Conservation (phyloP, 352 stramenopile species). For the Pythium chondricola region DNA sequence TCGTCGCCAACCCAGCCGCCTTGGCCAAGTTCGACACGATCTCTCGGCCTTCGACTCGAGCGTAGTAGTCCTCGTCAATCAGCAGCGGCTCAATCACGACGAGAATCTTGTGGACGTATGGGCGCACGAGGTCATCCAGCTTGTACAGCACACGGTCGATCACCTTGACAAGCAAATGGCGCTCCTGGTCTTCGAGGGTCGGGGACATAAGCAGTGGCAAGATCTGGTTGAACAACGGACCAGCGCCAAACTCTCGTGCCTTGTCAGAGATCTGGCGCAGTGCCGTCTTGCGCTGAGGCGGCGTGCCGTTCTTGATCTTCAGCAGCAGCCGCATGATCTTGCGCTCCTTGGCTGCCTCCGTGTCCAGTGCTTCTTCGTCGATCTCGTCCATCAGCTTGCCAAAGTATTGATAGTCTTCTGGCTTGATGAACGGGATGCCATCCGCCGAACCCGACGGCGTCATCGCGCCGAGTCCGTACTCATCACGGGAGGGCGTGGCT, state of each 20-base stretch:
- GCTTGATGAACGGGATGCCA: constrained; percentile 97
- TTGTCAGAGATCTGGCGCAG: constrained; percentile 98
- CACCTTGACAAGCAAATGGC: constrained; percentile 99
- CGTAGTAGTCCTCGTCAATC: constrained; percentile 99
- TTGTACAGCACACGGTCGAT: constrained; percentile 99
- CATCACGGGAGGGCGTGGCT: constrained; percentile 67
- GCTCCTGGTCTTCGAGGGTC: constrained; percentile 98
- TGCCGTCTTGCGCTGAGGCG: constrained; percentile 94
- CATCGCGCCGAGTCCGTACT: constrained; percentile 65
- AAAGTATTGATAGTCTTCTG: constrained; percentile 99
- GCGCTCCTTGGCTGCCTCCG: constrained; percentile 93
- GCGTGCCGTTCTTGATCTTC: constrained; percentile 99
- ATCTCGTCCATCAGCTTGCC: constrained; percentile 93
- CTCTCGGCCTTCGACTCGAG: constrained; percentile 96
- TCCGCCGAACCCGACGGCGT: constrained; percentile 69
- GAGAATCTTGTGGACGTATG: constrained; percentile 99
- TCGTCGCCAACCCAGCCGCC: constrained; percentile 96
- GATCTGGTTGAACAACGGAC: constrained; percentile 99
- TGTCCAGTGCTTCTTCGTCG: constrained; percentile 79
- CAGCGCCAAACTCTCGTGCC: constrained; percentile 94
- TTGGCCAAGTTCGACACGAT: constrained; percentile 99
- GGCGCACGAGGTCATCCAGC: constrained; percentile 97
- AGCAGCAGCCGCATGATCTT: constrained; percentile 98
- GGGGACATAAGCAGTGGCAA: constrained; percentile 98
- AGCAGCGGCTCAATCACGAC: constrained; percentile 99